These are phyloP conservation scores for Cymodocea nodosa DNA, from an alignment of 116 monocot species.

Conservation along the genomic window DNA sequence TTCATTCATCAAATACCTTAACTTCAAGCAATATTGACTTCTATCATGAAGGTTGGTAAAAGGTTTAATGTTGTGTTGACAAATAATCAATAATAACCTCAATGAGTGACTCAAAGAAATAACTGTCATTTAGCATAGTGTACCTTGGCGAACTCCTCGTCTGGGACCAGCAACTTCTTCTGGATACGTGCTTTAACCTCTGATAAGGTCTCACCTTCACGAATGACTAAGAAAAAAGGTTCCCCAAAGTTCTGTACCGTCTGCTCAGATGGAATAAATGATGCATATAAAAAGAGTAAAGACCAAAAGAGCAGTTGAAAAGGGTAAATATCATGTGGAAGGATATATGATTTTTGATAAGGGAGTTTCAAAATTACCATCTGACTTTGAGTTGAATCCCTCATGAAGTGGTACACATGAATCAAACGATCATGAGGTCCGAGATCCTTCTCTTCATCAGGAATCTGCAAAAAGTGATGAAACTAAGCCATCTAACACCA, in stretches of 20 bases:
- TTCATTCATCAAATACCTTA: too few relatives aligned
- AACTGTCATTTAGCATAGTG: background rate
- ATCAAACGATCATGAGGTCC: slow-evolving; percentile 79
- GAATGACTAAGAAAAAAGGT: slow-evolving; percentile 87
- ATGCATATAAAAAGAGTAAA: background rate
- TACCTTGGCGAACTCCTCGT: slow-evolving; percentile 96
- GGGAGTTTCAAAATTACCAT: slow-evolving; percentile 22
- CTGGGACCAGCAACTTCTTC: slow-evolving; percentile 79
- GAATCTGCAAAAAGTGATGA: slow-evolving; percentile 36
- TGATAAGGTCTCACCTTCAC: slow-evolving; percentile 72
- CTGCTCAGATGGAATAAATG: slow-evolving; percentile 19
- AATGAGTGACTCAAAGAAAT: too few relatives aligned
- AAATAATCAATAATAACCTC: too few relatives aligned
- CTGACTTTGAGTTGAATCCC: slow-evolving; percentile 60
- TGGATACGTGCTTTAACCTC: slow-evolving; percentile 85
- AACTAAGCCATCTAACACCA: background rate
- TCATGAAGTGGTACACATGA: slow-evolving; percentile 95
- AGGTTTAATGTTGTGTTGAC: too few relatives aligned
- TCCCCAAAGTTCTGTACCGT: slow-evolving; percentile 91
- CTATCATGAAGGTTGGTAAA: too few relatives aligned
- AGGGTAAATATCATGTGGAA: background rate
- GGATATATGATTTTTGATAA: background rate
- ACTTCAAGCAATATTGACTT: too few relatives aligned
- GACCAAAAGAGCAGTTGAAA: too few relatives aligned
- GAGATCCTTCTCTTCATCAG: slow-evolving; percentile 94